Evolutionary conservation across 306 rosid genomes (phyloP), one percentile per base, ranked within the genome.

Genomic region (Arachis stenosperma): DNA sequence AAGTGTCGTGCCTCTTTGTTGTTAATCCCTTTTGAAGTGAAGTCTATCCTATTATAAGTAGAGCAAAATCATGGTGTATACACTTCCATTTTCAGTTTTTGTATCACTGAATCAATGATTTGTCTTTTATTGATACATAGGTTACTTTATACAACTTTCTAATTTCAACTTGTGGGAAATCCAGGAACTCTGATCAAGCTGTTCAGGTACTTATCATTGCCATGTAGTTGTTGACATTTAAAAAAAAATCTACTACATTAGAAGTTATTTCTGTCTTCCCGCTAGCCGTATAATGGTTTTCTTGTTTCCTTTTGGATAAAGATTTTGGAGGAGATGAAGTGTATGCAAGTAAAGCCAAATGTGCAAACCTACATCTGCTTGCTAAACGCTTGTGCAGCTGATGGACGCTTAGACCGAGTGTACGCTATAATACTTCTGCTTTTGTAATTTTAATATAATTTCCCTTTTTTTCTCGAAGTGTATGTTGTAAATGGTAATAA

Each of bases 241-340:
- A 33, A 33, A 33, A 50, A 41, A 22, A 65, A 54, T 76, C 53
- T 64, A 27, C 40, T 22, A 42, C 61, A 39, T 12, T 55, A 54
- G 17, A 72, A 71, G 61, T 59, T 29, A 66, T 72, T 56, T 44
- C 55, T 22, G 44, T 17, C 5, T 48, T 60, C 6, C 46, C 64
- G 39, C 37, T 53, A 37, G 30, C 71, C 6, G 7, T 55, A 15
- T 77, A 61, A 68, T 77, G 27, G 3, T 77, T 70, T 56, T 27
- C 5, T 43, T 58, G 52, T 75, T 78, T 51, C 73, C 47, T 62
- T 42, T 61, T 40, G 62, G 67, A 68, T 74, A 79, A 67, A 94
- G 99, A 75, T 91, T 67, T 88, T 88, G 85, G 99, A 91, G 75
- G 97, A 94, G 79, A 94, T 91, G 97, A 91, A 88, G 86, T 78